Base-by-base conservation (phyloP, 2,329 filamentous ascomycete species). In the Xylaria sp. region DNA sequence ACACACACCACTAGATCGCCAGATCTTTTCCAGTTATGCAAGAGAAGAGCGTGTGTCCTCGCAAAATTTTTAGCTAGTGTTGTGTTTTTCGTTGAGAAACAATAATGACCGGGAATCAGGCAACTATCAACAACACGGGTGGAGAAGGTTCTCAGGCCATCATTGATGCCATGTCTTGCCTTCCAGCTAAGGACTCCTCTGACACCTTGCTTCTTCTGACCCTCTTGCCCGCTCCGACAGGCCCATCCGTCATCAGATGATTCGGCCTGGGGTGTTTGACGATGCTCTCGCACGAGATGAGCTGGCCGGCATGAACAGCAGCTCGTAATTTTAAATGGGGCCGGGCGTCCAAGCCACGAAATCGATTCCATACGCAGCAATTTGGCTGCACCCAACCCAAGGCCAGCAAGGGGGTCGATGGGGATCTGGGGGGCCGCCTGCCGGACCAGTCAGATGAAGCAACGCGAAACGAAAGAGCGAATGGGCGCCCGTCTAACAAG, bases 281-380 rank as follows among this genome's bases (percentile, higher is more conserved):
- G 29, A 34, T 13, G n/a, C 9, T 7, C 16, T 34, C 16, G 11
- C 29, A 13, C 9, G 29, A 34, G 29, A 34, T 34, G 29, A 34
- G 29, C 29, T 34, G 29, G 29, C 40, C n/a, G 40, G 39, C 38
- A 18, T 39, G 47, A 54, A 45, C 29, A 56, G 48, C 24, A 59
- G 48, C 41, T 58, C 56, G 58, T 59, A 58, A 61, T 59, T 59
- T 54, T 50, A 58, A 56, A 52, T 59, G 26, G n/a, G 41, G 26
- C 48, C 50, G 34, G 18, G 40, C 3, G 29, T 6, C 29, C 29
- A 34, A 34, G 29, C 29, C 29, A 34, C 24, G 38, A 43, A n/a
- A 49, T 29, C 29, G 39, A 43, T 22, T 34, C 52, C 29, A 34
- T 34, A 34, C n/a, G 7, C 39, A 42, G 38, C n/a, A 49, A 51